Evolutionary conservation across 1,284 basidiomycete genomes (phyloP), one percentile per base, ranked within the genome.

Genomic region (Cutaneotrichosporon cyanovorans): DNA sequence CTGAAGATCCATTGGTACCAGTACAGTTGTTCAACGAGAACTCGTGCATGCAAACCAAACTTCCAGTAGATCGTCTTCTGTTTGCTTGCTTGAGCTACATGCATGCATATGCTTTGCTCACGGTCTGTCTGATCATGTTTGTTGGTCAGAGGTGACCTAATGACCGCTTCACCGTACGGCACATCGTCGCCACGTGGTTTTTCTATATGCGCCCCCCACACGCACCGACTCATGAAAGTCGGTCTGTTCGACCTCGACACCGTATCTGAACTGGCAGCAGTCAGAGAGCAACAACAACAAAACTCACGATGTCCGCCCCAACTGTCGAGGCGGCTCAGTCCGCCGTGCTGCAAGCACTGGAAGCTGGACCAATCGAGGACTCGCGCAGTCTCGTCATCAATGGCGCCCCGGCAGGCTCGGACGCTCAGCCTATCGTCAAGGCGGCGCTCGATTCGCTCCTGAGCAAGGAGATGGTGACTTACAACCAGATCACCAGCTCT

Each of bases 381-480:
- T 85, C 89, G 15, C 77, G 89, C 53, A 66, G 76, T 33, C 77
- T 93, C 28, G 64, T 75, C 25, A 82, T 80, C 23, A 44, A 39
- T 21, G 42, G 40, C 2, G 68, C 75, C 15, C 78, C 81, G 45
- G 25, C 25, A 28, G 80, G 82, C 65, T 89, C 92, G 74, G 82
- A 83, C 58, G 76, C 76, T 42, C 90, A 93, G 74, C 82, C 83
- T 57, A 76, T 77, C 46, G 80, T 95, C 60, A 82, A 91, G 46
- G 87, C 87, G 56, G 88, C 86, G 7, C 75, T 96, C 54, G 92
- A 92, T 72, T 91, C 87, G 41, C 76, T 96, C 49, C 74, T 79
- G 15, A 87, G 85, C 69, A 84, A 86, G 68, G 86, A 93, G 90
- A 95, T 95, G 85, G 78, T 95, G 55, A 74, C 73, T 46, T 91